Evolutionary conservation across 2,329 filamentous ascomycete genomes (phyloP), one percentile per base, ranked within the genome.

Genomic region (Xylaria sp.): DNA sequence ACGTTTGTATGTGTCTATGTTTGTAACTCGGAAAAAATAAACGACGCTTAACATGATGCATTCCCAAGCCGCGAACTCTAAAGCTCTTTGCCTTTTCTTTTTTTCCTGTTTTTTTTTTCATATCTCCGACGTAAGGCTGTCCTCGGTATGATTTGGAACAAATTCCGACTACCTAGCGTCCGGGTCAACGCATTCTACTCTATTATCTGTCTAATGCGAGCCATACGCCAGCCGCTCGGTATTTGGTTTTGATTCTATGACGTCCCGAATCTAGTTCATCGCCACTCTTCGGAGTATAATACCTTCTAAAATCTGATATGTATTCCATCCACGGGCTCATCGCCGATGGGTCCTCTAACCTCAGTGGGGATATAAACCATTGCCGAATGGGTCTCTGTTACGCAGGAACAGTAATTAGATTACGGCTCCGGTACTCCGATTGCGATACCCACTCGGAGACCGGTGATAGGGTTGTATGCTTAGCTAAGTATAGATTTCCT

Each of bases 381-480:
- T 46, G 46, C 59, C 45, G 46, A 52, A 52, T 61, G 46, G 59
- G 46, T 53, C 59, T 25, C 59, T 32, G 59, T 32, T 28, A 23
- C 23, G 34, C 23, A 41, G 15, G 32, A 41, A 43, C 59, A 46
- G 59, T 53, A 43, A 32, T 15, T 36, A 32, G 59, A 61, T 23
- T 41, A 61, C 53, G 59, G 59, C 59, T 32, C 59, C 59, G 41
- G 57, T 61, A 61, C 59, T 61, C 59, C 59, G 59, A 61, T 53
- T 50, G 59, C 46, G 59, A 41, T 43, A 41, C 18, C 43, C 59
- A 53, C 46, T 61, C 59, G 59, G 59, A 61, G 59, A 53, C 46
- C 46, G 46, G 46, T 32, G 46, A 34, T 46, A 25, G 46, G 59
- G 46, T 43, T 52, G 46, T 39, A 41, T 48, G 23, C 9, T 20